Evolutionary conservation across 129 eudicot genomes (phyloP), one percentile per base, ranked within the genome.

Genomic region (Centella asiatica): DNA sequence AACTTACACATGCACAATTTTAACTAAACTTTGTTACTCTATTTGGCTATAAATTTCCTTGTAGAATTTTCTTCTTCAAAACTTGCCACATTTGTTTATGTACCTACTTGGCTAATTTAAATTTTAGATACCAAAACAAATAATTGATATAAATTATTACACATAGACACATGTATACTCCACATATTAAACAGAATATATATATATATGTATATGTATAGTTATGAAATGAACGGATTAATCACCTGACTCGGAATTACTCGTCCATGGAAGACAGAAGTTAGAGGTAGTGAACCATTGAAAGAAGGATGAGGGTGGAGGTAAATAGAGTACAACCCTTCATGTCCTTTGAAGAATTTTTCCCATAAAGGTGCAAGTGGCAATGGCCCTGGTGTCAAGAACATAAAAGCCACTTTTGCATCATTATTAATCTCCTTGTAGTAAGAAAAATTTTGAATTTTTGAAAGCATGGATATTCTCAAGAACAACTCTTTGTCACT

Each of bases 331-430:
- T 54, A 81, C 39, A 67, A 49, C 11, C 72, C 73, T 57, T 68
- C 71, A 53, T 74, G 64, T 63, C 87, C 87, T 56, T 68, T 29
- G 42, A 81, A 81, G 54, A 81, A 81, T 66, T 17, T 74, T 55
- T 81, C 83, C 87, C 87, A 81, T 25, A 81, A 44, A 11, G 83
- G 83, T 11, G 73, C 68, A 32, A 81, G 27, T 15, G 87, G 83
- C 32, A 81, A 3, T 10, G 80, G 78, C 20, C 88, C 88, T 47
- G 68, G 74, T 1, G 77, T 60, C 81, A 82, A 74, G 74, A 82
- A 82, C 83, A 82, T 74, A 77, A 81, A 81, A 12, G 83, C 79
- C 67, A 81, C 54, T 47, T 81, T 81, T n/a, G n/a, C n/a, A n/a
- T n/a, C n/a, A n/a, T n/a, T n/a, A n/a, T n/a, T n/a, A n/a, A n/a